Evolutionary conservation across 108 stramenopile genomes (phyloP).

Genomic region (Skeletonema costatum): DNA sequence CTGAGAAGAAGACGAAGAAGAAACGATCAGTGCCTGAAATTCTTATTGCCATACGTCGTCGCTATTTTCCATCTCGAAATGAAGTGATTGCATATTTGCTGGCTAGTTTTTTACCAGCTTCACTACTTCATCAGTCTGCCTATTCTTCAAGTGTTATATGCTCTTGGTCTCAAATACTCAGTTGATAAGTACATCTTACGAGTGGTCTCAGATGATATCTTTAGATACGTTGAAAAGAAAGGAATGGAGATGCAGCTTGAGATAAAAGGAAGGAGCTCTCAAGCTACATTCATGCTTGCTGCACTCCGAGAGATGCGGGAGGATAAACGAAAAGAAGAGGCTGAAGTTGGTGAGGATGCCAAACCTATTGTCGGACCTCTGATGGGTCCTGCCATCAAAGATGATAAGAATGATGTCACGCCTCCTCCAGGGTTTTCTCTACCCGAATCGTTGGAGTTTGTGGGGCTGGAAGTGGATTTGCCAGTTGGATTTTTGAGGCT

Average conservation of each 20-base stretch:
- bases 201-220: constrained; percentile 74
- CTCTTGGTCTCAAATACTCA: constrained; percentile 41
- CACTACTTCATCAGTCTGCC: constrained; percentile 70
- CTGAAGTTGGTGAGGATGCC: constrained; percentile 30
- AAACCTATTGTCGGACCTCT: constrained; percentile 59
- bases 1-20: constrained; percentile 18
- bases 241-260: constrained; percentile 87
- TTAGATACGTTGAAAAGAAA: constrained; percentile 75
- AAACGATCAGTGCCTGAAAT: not conserved
- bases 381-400: constrained; percentile 69
- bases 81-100: constrained; percentile 61
- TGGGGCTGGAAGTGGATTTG: constrained; percentile 76
- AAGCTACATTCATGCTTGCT: constrained; percentile 80
- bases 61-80: constrained; percentile 50
- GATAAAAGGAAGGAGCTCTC: constrained; percentile 50
- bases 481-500: constrained; percentile 77
- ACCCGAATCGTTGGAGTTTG: constrained; percentile 67
- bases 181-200: constrained; percentile 69
- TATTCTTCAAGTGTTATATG: constrained; percentile 59
- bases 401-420: constrained; percentile 59
- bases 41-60: constrained; percentile 1
- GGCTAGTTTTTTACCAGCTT: constrained; percentile 53
- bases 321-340: constrained; percentile 49
- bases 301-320: constrained; percentile 76
- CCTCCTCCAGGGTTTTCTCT: constrained; percentile 52